Conservation (phyloP, 2,329 filamentous ascomycete species). For the Pochonia chlamydosporia region DNA sequence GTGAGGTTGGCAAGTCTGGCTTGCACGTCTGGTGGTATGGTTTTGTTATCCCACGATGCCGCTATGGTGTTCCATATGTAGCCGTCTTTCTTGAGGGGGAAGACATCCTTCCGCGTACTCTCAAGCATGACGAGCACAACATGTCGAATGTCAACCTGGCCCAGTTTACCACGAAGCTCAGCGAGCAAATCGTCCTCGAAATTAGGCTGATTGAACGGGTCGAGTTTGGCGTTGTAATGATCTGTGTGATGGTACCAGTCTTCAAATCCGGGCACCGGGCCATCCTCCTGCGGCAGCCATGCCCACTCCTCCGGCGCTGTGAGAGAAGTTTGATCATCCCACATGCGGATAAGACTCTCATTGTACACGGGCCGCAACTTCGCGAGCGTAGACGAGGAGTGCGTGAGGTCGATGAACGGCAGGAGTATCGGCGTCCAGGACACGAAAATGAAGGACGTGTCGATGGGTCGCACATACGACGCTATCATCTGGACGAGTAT, state of each 20-base stretch:
- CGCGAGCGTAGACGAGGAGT: slow-evolving; percentile 22
- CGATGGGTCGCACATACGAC: slow-evolving; percentile 20
- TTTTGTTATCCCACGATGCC: slow-evolving; percentile 24
- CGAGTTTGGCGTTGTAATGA: slow-evolving; percentile 28
- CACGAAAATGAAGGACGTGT: slow-evolving; percentile 26
- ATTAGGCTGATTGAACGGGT: slow-evolving; percentile 35
- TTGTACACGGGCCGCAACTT: slow-evolving; percentile 17
- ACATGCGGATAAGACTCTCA: slow-evolving; percentile 18
- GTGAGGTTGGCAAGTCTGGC: slow-evolving; percentile 22
- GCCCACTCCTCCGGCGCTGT: slow-evolving; percentile 11
- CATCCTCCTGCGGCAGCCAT: slow-evolving; percentile 18
- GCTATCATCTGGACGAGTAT: slow-evolving; percentile 19
- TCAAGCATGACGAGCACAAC: slow-evolving; percentile 36
- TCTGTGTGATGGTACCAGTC: slow-evolving; percentile 19
- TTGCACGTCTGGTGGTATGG: slow-evolving; percentile 24
- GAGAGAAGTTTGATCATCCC: slow-evolving; percentile 23
- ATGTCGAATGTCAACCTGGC: slow-evolving; percentile 32
- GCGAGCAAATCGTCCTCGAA: slow-evolving; percentile 25
- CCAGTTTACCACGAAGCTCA: slow-evolving; percentile 18
- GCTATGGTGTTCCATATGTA: slow-evolving; percentile 29
- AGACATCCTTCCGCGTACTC: slow-evolving; percentile 38
- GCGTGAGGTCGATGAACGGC: slow-evolving; percentile 27
- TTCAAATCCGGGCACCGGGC: slow-evolving; percentile 15
- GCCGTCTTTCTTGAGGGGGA: slow-evolving; percentile 34
- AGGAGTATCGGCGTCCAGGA: slow-evolving; percentile 28